A percentile compares a stretch with the other conserved stretches of the same genome.
phyloP scores from a whole-genome alignment of 2,329 filamentous ascomycete species.

The Colletotrichum sublineola region DNA sequence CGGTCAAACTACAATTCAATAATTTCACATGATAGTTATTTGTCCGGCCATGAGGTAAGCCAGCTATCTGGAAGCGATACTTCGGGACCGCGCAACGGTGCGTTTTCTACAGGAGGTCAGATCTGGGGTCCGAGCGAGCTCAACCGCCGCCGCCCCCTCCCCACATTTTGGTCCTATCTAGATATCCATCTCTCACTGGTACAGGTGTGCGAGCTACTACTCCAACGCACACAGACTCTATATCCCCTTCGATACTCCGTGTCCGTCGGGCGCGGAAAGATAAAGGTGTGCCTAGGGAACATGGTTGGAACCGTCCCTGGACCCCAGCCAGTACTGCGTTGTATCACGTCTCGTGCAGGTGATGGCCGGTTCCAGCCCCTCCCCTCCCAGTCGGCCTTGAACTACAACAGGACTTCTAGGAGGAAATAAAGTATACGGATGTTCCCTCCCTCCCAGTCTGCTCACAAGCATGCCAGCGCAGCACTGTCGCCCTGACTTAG shows the following conservation, averaged over 20 bases:
- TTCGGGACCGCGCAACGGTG: background rate
- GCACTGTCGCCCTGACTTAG: background rate
- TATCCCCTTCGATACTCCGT: background rate
- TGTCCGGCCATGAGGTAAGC: background rate
- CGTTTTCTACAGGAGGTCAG: background rate
- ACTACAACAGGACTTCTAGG: background rate
- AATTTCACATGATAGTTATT: background rate
- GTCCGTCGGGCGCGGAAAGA: background rate
- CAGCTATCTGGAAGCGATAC: background rate
- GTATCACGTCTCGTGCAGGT: background rate
- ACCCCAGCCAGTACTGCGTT: background rate
- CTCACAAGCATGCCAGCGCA: background rate
- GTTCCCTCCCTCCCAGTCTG: background rate
- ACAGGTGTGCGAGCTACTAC: background rate
- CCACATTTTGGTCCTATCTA: background rate
- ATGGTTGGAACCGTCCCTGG: background rate
- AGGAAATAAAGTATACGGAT: background rate
- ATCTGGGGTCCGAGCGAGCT: background rate
- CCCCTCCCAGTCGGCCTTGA: background rate
- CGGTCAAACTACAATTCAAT: background rate
- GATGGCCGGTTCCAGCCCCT: background rate
- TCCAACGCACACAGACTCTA: background rate
- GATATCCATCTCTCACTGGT: background rate
- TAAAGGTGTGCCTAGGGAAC: background rate
- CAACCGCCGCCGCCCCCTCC: background rate